Evolutionary conservation across 2,329 filamentous ascomycete genomes (phyloP).

Genomic region (Ceratocystis cubensis): DNA sequence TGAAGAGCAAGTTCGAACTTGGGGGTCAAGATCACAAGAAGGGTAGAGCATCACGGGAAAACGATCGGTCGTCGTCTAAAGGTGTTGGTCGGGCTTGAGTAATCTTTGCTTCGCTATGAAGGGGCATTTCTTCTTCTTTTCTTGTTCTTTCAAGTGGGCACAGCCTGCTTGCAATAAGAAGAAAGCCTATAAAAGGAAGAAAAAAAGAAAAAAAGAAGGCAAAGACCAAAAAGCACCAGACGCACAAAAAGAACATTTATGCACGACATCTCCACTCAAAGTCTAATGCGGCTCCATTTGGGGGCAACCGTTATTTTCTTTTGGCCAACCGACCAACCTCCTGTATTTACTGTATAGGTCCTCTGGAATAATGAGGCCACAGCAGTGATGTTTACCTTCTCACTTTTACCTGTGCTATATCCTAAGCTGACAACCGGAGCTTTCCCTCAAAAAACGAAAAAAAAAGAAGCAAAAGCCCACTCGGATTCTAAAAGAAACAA

Average conservation of each 20-base stretch:
- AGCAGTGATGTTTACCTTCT: not conserved
- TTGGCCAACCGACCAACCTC: slow-evolving; percentile 15
- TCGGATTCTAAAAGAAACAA: slow-evolving; percentile 9
- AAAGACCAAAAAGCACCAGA: slow-evolving; percentile 14
- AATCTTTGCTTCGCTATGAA: not conserved
- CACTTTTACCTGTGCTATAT: not conserved
- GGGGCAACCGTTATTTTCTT: slow-evolving; percentile 8
- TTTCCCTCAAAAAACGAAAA: slow-evolving; percentile 15
- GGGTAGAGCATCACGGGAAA: slow-evolving; percentile 8
- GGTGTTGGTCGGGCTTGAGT: slow-evolving; percentile 10
- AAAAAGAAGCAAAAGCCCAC: slow-evolving; percentile 11
- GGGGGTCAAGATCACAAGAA: slow-evolving; percentile 6
- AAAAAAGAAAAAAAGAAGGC: not conserved
- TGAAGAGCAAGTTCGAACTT: slow-evolving; percentile 13
- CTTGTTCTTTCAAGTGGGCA: not conserved
- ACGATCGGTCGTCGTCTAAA: slow-evolving; percentile 14
- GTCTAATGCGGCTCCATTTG: slow-evolving; percentile 14
- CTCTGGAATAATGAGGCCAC: slow-evolving; percentile 18
- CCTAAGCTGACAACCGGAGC: no score
- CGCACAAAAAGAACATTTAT: slow-evolving; percentile 13
- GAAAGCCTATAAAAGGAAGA: not conserved
- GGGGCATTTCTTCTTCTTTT: not conserved
- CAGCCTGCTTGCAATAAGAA: not conserved
- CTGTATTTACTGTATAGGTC: slow-evolving; percentile 12
- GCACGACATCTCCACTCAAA: slow-evolving; percentile 15